phyloP scores from a whole-genome alignment of 768 basidiomycete genomes.

The Termitomyces sp. region DNA sequence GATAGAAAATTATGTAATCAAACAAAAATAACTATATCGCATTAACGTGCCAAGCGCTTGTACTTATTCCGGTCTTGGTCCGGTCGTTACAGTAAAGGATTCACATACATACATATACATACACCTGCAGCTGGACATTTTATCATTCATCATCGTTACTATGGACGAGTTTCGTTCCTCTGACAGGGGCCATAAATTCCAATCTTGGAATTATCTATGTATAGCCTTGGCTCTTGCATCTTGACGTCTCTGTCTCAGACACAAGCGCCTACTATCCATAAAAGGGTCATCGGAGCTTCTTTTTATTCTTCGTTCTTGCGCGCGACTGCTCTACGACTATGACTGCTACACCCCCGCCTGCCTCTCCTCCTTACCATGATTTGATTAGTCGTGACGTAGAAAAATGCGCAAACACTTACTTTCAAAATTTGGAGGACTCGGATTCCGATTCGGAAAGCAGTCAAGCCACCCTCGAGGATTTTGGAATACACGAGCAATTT shows the following conservation, averaged over 20 bases:
- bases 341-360: background rate
- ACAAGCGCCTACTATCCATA: conserved; percentile 1
- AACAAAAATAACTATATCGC: background rate
- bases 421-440: conserved; percentile 11
- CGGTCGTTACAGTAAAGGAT: no score
- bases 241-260: conserved; percentile 5
- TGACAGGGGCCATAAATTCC: background rate
- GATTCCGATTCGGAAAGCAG: conserved; percentile 21
- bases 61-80: no score
- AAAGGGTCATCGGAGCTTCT: conserved; percentile 1
- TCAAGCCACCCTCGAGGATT: conserved; percentile 30
- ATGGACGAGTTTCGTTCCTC: background rate
- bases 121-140: no score
- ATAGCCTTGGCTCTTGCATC: background rate
- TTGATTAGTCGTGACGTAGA: background rate
- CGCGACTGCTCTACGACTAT: background rate
- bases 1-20: background rate
- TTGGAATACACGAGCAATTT: conserved; percentile 18
- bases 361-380: background rate
- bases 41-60: no score
- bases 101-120: no score
- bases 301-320: background rate
- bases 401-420: conserved; percentile 7
- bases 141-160: background rate
- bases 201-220: background rate